phyloP scores from a whole-genome alignment of 345 rosid genomes.

The Gynandropsis gynandra region DNA sequence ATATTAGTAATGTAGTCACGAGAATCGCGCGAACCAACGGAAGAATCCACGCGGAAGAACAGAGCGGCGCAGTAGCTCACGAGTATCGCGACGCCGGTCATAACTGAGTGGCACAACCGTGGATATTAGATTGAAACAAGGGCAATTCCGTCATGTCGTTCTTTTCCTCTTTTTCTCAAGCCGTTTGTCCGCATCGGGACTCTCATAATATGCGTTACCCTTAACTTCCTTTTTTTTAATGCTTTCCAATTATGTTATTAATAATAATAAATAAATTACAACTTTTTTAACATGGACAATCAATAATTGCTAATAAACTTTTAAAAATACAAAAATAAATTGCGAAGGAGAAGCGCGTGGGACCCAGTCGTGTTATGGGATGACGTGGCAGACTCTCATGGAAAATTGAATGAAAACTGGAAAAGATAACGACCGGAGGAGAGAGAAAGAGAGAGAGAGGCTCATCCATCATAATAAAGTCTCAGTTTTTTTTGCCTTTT shows the following conservation, averaged over 20 bases:
- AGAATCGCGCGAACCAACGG: neutral
- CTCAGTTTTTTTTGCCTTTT: constrained; percentile 6
- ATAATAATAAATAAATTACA: too few relatives aligned
- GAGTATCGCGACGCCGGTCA: too few relatives aligned
- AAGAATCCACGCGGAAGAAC: neutral
- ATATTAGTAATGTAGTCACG: too few relatives aligned
- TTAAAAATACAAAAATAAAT: neutral
- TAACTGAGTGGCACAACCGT: too few relatives aligned
- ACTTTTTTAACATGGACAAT: neutral
- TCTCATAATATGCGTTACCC: too few relatives aligned
- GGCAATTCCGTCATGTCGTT: too few relatives aligned
- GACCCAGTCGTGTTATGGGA: constrained; percentile 25
- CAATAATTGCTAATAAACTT: constrained; percentile 18
- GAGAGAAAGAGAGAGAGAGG: constrained; percentile 2
- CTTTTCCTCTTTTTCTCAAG: too few relatives aligned
- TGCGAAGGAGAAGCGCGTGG: constrained; percentile 22
- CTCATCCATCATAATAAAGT: constrained; percentile 16
- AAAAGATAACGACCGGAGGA: constrained; percentile 46
- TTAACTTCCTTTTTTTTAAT: too few relatives aligned
- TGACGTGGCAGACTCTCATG: constrained; percentile 49
- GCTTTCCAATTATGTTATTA: too few relatives aligned
- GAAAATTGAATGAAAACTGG: constrained; percentile 46
- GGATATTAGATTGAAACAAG: too few relatives aligned
- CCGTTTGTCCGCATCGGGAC: too few relatives aligned
- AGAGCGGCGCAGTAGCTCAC: neutral